phyloP scores from a whole-genome alignment of 306 rosid species.

The Casuarina cunninghamiana region DNA sequence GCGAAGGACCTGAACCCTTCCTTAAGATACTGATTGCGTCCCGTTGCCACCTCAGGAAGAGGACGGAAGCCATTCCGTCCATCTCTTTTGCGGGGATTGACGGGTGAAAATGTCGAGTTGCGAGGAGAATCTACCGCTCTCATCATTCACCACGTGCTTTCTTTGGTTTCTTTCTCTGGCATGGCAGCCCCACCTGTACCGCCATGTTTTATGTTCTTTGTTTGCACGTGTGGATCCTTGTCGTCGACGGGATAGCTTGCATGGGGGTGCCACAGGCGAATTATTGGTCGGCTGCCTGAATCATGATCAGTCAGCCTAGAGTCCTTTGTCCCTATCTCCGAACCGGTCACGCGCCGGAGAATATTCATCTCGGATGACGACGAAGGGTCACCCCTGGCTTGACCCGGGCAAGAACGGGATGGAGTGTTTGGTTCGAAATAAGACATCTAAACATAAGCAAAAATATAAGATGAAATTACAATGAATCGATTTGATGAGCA shows the following conservation, averaged over 20 bases:
- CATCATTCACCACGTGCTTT: conserved; percentile 33
- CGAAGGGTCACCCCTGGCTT: no score
- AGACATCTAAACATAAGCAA: no score
- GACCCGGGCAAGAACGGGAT: no score
- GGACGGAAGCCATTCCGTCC: background rate
- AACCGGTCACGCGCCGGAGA: background rate
- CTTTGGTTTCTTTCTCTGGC: conserved; percentile 31
- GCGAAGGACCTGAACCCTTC: conserved; percentile 28
- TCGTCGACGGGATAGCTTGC: conserved; percentile 20
- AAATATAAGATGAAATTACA: no score
- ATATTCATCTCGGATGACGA: no score
- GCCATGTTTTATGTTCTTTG: background rate
- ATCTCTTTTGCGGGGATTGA: conserved; percentile 22
- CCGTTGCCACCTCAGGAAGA: background rate
- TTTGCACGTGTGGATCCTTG: conserved; percentile 55
- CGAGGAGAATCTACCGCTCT: conserved; percentile 42
- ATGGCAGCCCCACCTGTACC: conserved; percentile 45
- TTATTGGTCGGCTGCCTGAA: conserved; percentile 28
- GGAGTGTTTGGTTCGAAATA: no score
- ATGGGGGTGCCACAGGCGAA: conserved; percentile 44
- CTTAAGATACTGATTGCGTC: background rate
- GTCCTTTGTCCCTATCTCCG: background rate
- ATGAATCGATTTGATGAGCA: no score
- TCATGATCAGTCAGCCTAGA: background rate
- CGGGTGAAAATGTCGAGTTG: conserved; percentile 31